Base-by-base conservation (phyloP, 148 eudicot genomes). In the Diospyros lotus region DNA sequence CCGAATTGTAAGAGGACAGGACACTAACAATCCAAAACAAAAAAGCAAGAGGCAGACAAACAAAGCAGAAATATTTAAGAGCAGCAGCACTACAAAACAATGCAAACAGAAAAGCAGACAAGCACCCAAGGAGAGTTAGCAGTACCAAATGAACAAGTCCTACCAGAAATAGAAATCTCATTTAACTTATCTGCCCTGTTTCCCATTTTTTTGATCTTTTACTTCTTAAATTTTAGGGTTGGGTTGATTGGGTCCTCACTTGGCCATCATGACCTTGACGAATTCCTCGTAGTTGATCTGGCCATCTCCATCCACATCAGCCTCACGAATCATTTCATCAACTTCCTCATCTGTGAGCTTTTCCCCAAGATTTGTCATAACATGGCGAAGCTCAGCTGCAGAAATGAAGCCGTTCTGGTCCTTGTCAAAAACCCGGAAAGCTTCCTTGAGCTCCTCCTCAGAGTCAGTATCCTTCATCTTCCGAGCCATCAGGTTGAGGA, bases 211-310 rank as follows among this genome's bases (percentile, higher is more conserved):
- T 28, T 62, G 6, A 9, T 40, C 2, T 39, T 63, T 38, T 63
- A 4, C 9, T 61, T 55, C 9, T 38, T 9, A 17, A 38, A 28
- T 18, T 17, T 1, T 61, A 61, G 64, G 5, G 18, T 61, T 28
- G 64, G 38, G 64, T 61, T 61, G 64, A 61, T 61, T 7, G 64
- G 28, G 5, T 61, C 38, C 64, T 61, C 64, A 61, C 66, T 63
- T 63, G 46, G 66, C 66, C 66, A 63, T 63, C 66, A 63, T 63
- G 66, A 63, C 66, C 66, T 63, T 63, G 66, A 63, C 66, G n/a
- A 63, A 63, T 15, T 63, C 66, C 66, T 63, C 66, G 15, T 63
- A 63, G 41, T 63, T 63, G 66, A 63, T 63, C 46, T 63, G 66
- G 15, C 66, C 66, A 63, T 63, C 66, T 2, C 64, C 64, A 38